Percentiles rank a stretch among this genome's conserved stretches.
These are phyloP conservation scores for Cucurbita moschata DNA, from an alignment of 306 rosid genomes.

Conservation along the genomic window DNA sequence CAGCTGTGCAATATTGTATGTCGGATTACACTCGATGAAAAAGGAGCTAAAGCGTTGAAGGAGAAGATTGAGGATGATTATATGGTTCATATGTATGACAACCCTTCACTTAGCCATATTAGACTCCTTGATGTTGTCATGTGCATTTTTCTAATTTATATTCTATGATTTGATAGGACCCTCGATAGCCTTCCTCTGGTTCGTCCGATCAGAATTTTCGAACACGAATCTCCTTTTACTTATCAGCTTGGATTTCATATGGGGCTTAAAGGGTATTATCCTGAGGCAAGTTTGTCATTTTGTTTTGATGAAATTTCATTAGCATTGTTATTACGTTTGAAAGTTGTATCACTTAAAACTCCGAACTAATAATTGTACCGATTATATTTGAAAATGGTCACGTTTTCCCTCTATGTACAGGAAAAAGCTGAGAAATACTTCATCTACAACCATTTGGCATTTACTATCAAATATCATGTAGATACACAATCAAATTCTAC, in stretches of 20 bases:
- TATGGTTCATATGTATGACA: conserved; percentile 68
- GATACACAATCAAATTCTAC: conserved; percentile 35
- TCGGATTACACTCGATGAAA: conserved; percentile 41
- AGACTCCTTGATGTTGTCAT: neutral
- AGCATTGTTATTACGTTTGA: neutral
- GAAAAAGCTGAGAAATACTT: conserved; percentile 38
- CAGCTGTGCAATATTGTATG: conserved; percentile 67
- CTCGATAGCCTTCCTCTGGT: conserved; percentile 89
- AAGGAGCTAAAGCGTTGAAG: conserved; percentile 60
- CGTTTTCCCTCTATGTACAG: conserved; percentile 19
- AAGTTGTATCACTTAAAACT: too few relatives aligned
- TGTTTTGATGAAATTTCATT: conserved; percentile 4
- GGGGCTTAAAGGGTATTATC: conserved; percentile 46
- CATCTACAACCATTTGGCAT: conserved; percentile 57
- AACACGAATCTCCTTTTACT: conserved; percentile 48
- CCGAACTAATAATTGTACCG: too few relatives aligned
- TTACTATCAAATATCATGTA: conserved; percentile 46
- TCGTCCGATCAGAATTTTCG: conserved; percentile 46
- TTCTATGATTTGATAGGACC: conserved; percentile 39
- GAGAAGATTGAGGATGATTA: conserved; percentile 88
- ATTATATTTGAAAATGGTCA: neutral
- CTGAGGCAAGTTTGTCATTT: conserved; percentile 29
- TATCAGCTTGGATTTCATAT: conserved; percentile 79
- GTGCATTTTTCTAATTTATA: conserved; percentile 11
- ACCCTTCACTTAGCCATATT: neutral